Evolutionary conservation across 2,329 filamentous ascomycete genomes (phyloP), one percentile per base, ranked within the genome.

Genomic region (Ophidiomyces ophidiicola): DNA sequence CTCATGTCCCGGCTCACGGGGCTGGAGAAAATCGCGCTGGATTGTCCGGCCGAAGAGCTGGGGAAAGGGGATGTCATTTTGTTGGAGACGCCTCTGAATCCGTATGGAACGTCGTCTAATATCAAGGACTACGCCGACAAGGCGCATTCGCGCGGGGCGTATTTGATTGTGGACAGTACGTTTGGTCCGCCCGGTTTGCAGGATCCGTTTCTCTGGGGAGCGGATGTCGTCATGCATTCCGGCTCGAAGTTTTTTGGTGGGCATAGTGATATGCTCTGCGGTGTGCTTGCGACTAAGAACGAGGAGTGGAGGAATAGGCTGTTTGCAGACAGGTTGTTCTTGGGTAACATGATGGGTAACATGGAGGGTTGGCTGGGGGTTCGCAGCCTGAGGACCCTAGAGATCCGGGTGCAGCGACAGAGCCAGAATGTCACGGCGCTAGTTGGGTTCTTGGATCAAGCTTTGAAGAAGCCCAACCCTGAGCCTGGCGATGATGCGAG

Each of bases 241-340:
- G 90, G 86, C 3, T 94, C 87, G 12, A 98, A 96, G 69, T 98
- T 96, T 62, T 76, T 98, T 49, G 90, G 90, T 14, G 90, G 90
- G 0, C 90, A 98, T 63, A 88, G 80, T 48, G 90, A 98, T 62
- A 71, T 96, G 71, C 74, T 96, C 4, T 92, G 83, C 55, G 90
- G 90, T 15, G 80, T 92, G 12, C 64, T 98, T 19, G 74, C 76
- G 0, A 72, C 86, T 4, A 66, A 71, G 17, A 63, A 63, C 32
- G 51, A 69, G 36, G 67, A 67, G 3, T 82, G 80, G 80, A 58
- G 75, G n/a, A 55, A 57, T 20, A 65, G 61, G 15, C 62, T 96
- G 52, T 63, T 69, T 32, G 55, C 59, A 1, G 88, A 98, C 55
- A 69, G 90, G 2, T 53, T 85, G n/a, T 74, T 76, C 46, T 64